These are phyloP conservation scores for Phlebiopsis flavidoalba DNA, from an alignment of 768 basidiomycete species.

Conservation along the genomic window DNA sequence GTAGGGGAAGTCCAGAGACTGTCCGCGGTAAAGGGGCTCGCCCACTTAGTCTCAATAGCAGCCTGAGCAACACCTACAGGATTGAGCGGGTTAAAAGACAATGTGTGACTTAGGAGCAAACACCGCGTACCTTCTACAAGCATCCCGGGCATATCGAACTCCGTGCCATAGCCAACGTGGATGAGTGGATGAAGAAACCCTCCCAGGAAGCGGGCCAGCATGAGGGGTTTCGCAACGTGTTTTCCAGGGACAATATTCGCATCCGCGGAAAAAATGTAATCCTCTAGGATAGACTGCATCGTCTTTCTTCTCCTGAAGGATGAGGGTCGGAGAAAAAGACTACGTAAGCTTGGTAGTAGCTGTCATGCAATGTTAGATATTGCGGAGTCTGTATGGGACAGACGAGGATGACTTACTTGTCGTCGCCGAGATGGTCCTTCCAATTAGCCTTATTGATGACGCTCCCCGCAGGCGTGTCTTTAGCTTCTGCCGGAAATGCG, in stretches of 20 bases:
- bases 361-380: constrained; percentile 17
- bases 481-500: constrained; percentile 19
- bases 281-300: constrained; percentile 43
- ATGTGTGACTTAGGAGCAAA: neutral
- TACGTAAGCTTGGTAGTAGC: constrained; percentile 59
- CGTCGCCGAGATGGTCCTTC: constrained; percentile 51
- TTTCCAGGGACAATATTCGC: constrained; percentile 16
- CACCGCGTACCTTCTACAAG: constrained; percentile 50
- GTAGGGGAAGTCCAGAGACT: constrained; percentile 14
- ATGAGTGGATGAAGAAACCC: constrained; percentile 64
- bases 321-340: constrained; percentile 43
- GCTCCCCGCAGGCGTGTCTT: too few relatives aligned
- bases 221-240: constrained; percentile 33
- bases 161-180: constrained; percentile 56
- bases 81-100: neutral
- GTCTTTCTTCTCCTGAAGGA: constrained; percentile 34
- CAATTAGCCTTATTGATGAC: constrained; percentile 44
- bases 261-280: constrained; percentile 49
- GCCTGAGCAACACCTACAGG: constrained; percentile 30
- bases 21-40: constrained; percentile 29
- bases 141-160: constrained; percentile 56
- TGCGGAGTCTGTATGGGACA: too few relatives aligned
- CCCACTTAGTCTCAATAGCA: constrained; percentile 32
- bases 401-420: constrained; percentile 31
- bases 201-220: constrained; percentile 52